phyloP scores from a whole-genome alignment of 1,284 basidiomycete genomes.

The Boletus mariae region DNA sequence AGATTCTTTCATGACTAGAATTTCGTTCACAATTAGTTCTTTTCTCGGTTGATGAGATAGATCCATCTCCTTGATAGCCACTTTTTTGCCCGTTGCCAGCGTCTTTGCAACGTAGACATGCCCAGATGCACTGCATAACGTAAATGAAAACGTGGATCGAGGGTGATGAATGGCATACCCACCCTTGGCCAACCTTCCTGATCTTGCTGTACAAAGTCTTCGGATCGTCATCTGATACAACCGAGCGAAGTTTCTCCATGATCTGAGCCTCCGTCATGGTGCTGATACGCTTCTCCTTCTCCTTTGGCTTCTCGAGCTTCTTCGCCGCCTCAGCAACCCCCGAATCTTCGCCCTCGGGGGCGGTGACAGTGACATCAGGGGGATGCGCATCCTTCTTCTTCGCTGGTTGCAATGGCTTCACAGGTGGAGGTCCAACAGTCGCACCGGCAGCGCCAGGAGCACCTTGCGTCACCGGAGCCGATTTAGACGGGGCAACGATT shows the following conservation, averaged over 20 bases:
- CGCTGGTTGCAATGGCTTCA: slow-evolving; percentile 74
- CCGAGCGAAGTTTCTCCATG: slow-evolving; percentile 93
- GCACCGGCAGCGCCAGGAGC: slow-evolving; percentile 46
- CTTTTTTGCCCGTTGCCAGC: slow-evolving; percentile 82
- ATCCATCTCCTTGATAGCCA: slow-evolving; percentile 99
- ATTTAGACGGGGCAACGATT: slow-evolving; percentile 44
- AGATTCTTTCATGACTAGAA: slow-evolving; percentile 98
- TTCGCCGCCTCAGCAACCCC: slow-evolving; percentile 74
- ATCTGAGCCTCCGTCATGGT: slow-evolving; percentile 98
- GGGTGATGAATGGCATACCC: slow-evolving; percentile 12
- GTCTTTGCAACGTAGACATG: slow-evolving; percentile 99
- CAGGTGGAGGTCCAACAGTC: slow-evolving; percentile 51
- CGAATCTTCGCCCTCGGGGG: slow-evolving; percentile 39
- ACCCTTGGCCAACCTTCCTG: slow-evolving; percentile 98
- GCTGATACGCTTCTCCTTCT: slow-evolving; percentile 85
- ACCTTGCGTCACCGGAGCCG: slow-evolving; percentile 47
- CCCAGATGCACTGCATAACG: slow-evolving; percentile 83
- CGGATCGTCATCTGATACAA: slow-evolving; percentile 86
- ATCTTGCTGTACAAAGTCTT: slow-evolving; percentile 93
- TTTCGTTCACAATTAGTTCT: slow-evolving; percentile 98
- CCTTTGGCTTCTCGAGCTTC: slow-evolving; percentile 44
- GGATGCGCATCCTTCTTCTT: slow-evolving; percentile 53
- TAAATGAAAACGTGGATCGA: slow-evolving; percentile 5
- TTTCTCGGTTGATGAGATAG: slow-evolving; percentile 93
- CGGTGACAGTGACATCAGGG: slow-evolving; percentile 42